Evolutionary conservation across 805 yeast species (phyloP).

Genomic region (Zygosaccharomyces siamensis): DNA sequence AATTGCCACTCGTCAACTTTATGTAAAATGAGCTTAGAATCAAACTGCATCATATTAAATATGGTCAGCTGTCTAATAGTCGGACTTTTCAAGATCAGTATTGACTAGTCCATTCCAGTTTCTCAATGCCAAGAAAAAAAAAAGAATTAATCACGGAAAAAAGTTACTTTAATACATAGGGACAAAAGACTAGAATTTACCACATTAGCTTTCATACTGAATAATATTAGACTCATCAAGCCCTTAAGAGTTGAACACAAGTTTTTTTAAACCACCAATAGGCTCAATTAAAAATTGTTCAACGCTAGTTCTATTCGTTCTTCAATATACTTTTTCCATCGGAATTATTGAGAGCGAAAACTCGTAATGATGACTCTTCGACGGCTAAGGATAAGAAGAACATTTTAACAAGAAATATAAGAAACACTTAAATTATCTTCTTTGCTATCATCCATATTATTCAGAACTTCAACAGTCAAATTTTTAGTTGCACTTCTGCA

Average conservation of each 20-base stretch:
- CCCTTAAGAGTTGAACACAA: not conserved
- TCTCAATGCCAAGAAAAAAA: not conserved
- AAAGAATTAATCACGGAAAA: not conserved
- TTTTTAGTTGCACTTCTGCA: not conserved
- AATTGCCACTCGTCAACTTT: too few relatives aligned
- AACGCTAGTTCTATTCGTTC: constrained; percentile 1
- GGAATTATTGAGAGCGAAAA: constrained; percentile 9
- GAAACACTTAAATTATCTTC: not conserved
- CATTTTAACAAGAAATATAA: not conserved
- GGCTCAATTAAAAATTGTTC: not conserved
- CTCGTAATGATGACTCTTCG: constrained; percentile 15
- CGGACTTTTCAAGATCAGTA: not conserved
- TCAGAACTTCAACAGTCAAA: not conserved
- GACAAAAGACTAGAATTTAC: not conserved
- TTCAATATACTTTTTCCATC: constrained; percentile 8
- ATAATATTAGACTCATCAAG: not conserved
- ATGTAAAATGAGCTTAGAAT: too few relatives aligned
- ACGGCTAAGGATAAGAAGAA: not conserved
- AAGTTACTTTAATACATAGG: not conserved
- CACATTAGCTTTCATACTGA: too few relatives aligned
- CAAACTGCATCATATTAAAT: too few relatives aligned
- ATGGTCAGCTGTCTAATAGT: not conserved
- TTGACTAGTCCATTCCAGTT: too few relatives aligned
- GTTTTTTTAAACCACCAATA: not conserved
- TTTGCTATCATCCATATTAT: not conserved